These are phyloP conservation scores for Sporothrix inflata DNA, from an alignment of 2,329 filamentous ascomycete species.

Conservation along the genomic window DNA sequence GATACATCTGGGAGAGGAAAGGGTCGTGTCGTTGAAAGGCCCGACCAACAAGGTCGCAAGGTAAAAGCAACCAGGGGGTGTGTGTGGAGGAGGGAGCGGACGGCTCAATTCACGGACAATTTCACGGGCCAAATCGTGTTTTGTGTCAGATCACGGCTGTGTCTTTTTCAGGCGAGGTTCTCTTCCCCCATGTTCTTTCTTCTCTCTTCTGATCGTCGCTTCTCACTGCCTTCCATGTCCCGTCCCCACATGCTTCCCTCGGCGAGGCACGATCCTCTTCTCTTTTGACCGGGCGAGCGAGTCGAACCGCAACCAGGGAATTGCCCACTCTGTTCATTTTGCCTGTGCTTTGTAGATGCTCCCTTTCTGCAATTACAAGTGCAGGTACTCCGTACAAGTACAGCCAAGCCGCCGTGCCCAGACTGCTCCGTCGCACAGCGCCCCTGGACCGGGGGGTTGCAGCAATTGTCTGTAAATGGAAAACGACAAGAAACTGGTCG, in stretches of 20 bases:
- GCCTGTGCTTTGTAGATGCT: not conserved
- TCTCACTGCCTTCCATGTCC: not conserved
- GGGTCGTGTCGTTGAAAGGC: not conserved
- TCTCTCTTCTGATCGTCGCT: slow-evolving; percentile 3
- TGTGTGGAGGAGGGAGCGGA: slow-evolving; percentile 1
- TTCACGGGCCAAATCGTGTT: slow-evolving; percentile 23
- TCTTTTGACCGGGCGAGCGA: slow-evolving; percentile 7
- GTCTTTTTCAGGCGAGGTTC: not conserved
- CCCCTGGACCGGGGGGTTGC: not conserved
- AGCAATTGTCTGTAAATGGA: not conserved
- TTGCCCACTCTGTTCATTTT: not conserved
- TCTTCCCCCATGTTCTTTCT: not conserved
- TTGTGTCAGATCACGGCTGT: slow-evolving; percentile 21
- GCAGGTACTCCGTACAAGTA: not conserved
- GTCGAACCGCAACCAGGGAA: not conserved
- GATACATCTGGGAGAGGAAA: not conserved
- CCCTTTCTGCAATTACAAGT: not conserved
- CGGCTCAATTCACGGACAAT: slow-evolving; percentile 25
- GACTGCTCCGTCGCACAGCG: not conserved
- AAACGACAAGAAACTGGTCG: not conserved
- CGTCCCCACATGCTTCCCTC: slow-evolving; percentile 15
- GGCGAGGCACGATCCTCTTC: slow-evolving; percentile 10
- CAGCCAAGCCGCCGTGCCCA: slow-evolving; percentile 11
- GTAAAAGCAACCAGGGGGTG: not conserved
- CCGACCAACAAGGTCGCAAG: not conserved